phyloP scores from a whole-genome alignment of 768 basidiomycete genomes.

The Amanita pseudoporphyria region DNA sequence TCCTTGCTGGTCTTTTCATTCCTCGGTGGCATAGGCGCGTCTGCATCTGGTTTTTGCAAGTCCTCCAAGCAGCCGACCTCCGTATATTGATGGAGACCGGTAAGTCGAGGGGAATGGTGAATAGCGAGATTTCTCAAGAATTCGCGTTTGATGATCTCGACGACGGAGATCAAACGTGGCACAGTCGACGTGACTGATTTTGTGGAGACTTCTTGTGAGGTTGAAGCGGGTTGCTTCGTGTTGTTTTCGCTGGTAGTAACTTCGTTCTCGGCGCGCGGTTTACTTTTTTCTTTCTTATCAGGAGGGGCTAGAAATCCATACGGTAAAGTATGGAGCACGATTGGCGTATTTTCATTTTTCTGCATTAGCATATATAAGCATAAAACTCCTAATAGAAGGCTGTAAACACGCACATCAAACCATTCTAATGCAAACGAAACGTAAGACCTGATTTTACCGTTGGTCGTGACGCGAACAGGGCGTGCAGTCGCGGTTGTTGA shows the following conservation, averaged over 20 bases:
- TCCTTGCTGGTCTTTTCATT: constrained; percentile 1
- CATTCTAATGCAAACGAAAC: constrained; percentile 44
- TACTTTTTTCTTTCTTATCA: neutral
- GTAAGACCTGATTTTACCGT: constrained; percentile 45
- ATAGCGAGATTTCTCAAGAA: constrained; percentile 46
- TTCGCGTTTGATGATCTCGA: constrained; percentile 81
- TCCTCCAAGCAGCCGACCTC: constrained; percentile 51
- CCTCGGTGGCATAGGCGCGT: constrained; percentile 9
- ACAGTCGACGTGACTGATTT: constrained; percentile 24
- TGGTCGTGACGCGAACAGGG: constrained; percentile 42
- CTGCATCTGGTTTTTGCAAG: constrained; percentile 12
- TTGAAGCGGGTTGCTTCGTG: constrained; percentile 7
- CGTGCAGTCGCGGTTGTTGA: constrained; percentile 11
- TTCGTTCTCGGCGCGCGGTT: no score
- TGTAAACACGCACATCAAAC: constrained; percentile 35
- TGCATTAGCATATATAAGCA: neutral
- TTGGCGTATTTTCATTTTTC: constrained; percentile 37
- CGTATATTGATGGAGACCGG: constrained; percentile 73
- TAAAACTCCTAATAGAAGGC: neutral
- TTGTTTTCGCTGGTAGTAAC: neutral
- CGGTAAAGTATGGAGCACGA: constrained; percentile 56
- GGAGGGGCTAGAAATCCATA: constrained; percentile 11
- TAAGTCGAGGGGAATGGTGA: constrained; percentile 27
- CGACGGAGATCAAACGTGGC: constrained; percentile 65
- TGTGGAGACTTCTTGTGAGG: constrained; percentile 3